Evolutionary conservation across 495 filamentous ascomycete genomes (phyloP).

Genomic region (Viridothelium virens): DNA sequence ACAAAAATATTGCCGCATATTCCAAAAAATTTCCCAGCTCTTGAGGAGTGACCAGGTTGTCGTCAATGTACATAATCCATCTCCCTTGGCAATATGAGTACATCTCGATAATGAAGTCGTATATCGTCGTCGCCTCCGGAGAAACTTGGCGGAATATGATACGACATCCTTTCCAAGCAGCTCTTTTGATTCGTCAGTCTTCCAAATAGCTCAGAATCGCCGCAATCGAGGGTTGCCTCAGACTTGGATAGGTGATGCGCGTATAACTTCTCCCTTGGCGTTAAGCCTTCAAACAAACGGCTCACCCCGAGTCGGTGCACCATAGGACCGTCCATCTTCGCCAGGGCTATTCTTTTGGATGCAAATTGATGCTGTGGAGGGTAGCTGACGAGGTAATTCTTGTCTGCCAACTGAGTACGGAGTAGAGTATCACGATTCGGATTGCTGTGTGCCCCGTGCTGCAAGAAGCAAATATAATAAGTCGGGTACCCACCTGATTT

Average conservation of each 20-base stretch:
- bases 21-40: slow-evolving; percentile 21
- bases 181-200: slow-evolving; percentile 17
- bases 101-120: slow-evolving; percentile 38
- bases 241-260: slow-evolving; percentile 24
- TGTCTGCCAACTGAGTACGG: too few relatives aligned
- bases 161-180: slow-evolving; percentile 37
- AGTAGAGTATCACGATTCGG: too few relatives aligned
- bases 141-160: slow-evolving; percentile 40
- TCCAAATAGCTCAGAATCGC: not conserved
- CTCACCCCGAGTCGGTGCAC: not conserved
- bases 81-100: slow-evolving; percentile 31
- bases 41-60: slow-evolving; percentile 12
- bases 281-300: slow-evolving; percentile 22
- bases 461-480: too few relatives aligned
- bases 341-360: not conserved
- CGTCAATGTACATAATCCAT: slow-evolving; percentile 29
- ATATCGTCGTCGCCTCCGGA: slow-evolving; percentile 35
- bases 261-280: slow-evolving; percentile 29
- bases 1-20: slow-evolving; percentile 28
- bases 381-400: too few relatives aligned
- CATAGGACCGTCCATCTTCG: not conserved
- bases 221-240: slow-evolving; percentile 1
- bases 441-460: too few relatives aligned
- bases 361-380: not conserved
- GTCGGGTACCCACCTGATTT: too few relatives aligned